These are phyloP conservation scores for Cystobasidium pallidum DNA, from an alignment of 1,284 basidiomycete genomes.

Conservation along the genomic window DNA sequence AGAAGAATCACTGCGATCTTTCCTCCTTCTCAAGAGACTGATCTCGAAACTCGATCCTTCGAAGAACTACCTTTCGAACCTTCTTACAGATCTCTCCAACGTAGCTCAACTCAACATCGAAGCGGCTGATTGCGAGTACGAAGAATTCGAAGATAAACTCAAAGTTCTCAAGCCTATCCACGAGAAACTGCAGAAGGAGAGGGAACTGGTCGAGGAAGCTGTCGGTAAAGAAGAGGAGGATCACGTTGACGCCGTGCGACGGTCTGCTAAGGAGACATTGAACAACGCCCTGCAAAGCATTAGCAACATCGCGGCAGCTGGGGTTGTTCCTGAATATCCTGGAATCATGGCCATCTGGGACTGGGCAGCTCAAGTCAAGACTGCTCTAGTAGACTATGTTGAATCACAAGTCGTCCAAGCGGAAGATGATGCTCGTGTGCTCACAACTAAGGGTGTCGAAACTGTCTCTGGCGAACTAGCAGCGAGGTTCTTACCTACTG, in stretches of 20 bases:
- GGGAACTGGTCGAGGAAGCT: conserved; percentile 74
- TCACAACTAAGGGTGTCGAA: conserved; percentile 72
- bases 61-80: conserved; percentile 87
- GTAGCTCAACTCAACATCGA: conserved; percentile 84
- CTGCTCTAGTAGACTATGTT: conserved; percentile 74
- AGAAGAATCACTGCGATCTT: conserved; percentile 89
- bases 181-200: conserved; percentile 78
- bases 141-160: conserved; percentile 73
- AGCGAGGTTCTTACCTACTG: conserved; percentile 72
- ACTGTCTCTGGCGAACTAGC: conserved; percentile 69
- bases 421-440: conserved; percentile 78
- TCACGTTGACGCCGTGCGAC: conserved; percentile 65
- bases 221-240: conserved; percentile 81
- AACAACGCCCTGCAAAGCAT: conserved; percentile 60
- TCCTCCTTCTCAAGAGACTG: conserved; percentile 90
- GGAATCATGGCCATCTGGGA: conserved; percentile 85
- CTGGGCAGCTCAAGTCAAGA: conserved; percentile 83
- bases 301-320: conserved; percentile 58
- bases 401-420: conserved; percentile 79
- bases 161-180: conserved; percentile 75
- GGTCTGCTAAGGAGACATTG: conserved; percentile 61
- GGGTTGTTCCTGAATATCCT: conserved; percentile 75
- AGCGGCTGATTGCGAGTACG: conserved; percentile 79
- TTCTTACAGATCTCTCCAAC: conserved; percentile 85
- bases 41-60: conserved; percentile 95